Base-by-base conservation (phyloP, 148 eudicot species). In the Diospyros lotus region DNA sequence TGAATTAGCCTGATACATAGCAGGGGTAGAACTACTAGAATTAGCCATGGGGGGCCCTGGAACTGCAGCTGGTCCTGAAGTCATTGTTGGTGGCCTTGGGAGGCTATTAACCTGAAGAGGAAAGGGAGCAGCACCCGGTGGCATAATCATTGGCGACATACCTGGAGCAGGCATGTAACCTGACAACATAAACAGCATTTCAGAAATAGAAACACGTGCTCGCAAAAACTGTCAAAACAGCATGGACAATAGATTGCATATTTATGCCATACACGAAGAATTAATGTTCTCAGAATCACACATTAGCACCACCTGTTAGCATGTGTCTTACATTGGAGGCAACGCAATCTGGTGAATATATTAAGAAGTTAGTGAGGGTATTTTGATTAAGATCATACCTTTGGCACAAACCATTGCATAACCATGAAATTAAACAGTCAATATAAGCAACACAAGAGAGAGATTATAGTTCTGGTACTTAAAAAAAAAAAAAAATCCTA, bases 61-160 rank as follows among this genome's bases (percentile, higher is more conserved):
- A 64, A 68, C 80, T 52, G 82, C 74, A n/a, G 86, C 38, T 6
- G 82, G 83, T 55, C 28, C 28, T 28, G 72, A 75, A 67, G 53
- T 76, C 80, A 75, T 55, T 38, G 86, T 60, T 61, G 88, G 89
- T 12, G 83, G 89, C 64, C 84, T 81, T 41, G 84, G 87, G 4
- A 15, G 28, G 28, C 28, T 85, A 68, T 82, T 83, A 72, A 72
- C 18, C 75, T 85, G 90, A 61, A 58, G 55, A 42, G 92, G 86
- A 68, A 85, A 64, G 40, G 71, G 68, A n/a, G 93, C 86, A 46
- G 82, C 83, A 82, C 87, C 90, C 2, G 87, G 87, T 66, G 87
- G 88, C 62, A 76, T 83, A 3, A 79, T 69, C 77, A 84, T 78
- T 43, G 84, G 90, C 28, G 84, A 85, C 73, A 83, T 74, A 3